A percentile compares a stretch with the other conserved stretches of the same genome.
These are phyloP conservation scores for Epichloe aotearoae DNA, from an alignment of 2,329 filamentous ascomycete genomes.

Conservation along the genomic window DNA sequence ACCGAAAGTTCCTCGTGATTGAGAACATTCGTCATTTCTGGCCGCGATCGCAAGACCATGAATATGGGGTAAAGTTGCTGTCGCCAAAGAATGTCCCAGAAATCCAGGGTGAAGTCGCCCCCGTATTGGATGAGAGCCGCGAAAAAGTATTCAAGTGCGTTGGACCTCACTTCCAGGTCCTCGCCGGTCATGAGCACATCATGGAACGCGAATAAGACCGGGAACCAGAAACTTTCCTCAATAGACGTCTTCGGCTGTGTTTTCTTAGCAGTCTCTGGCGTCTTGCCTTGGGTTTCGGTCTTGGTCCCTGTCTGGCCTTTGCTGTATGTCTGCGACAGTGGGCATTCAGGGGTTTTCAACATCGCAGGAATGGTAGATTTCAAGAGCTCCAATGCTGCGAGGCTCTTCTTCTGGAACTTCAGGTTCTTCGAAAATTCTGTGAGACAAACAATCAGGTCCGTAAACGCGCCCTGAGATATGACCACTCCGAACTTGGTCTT, in stretches of 20 bases:
- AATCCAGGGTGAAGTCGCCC: slow-evolving; percentile 85
- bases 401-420: slow-evolving; percentile 95
- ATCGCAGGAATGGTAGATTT: slow-evolving; percentile 91
- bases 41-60: slow-evolving; percentile 90
- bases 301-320: slow-evolving; percentile 17
- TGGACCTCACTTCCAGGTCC: slow-evolving; percentile 86
- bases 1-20: slow-evolving; percentile 96
- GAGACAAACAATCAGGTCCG: slow-evolving; percentile 87
- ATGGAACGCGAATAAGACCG: slow-evolving; percentile 94
- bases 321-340: slow-evolving; percentile 55
- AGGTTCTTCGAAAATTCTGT: slow-evolving; percentile 99
- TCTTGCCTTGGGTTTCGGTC: slow-evolving; percentile 30
- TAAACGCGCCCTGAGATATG: slow-evolving; percentile 91
- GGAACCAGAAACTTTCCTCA: slow-evolving; percentile 98
- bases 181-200: slow-evolving; percentile 98
- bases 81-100: slow-evolving; percentile 97
- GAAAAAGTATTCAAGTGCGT: slow-evolving; percentile 91
- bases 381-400: slow-evolving; percentile 88
- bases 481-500: slow-evolving; percentile 91
- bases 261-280: slow-evolving; percentile 30
- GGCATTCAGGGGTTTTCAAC: slow-evolving; percentile 91
- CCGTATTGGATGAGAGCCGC: slow-evolving; percentile 85
- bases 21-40: slow-evolving; percentile 88
- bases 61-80: slow-evolving; percentile 97
- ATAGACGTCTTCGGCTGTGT: slow-evolving; percentile 70